These are phyloP conservation scores for Neopestalotiopsis clavispora DNA, from an alignment of 2,329 filamentous ascomycete species.

Conservation along the genomic window DNA sequence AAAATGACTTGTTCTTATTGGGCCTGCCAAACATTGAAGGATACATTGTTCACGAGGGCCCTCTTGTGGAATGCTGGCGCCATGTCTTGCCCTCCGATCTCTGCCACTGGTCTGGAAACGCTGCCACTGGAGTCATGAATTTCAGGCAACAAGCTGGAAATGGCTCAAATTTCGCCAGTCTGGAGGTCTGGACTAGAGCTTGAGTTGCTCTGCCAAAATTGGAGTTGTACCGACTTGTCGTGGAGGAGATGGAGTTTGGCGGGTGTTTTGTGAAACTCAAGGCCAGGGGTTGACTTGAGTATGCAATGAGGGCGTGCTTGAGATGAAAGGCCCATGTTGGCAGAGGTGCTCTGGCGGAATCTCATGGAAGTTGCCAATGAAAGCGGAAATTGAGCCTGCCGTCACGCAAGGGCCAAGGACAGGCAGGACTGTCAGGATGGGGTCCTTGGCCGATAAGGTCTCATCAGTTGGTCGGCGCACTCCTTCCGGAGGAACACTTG, in stretches of 20 bases:
- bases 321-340: neutral
- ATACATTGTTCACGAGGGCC: too few species aligned
- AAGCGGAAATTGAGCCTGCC: neutral
- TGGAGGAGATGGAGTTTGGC: neutral
- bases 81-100: too few species aligned
- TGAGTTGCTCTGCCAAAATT: neutral
- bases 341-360: neutral
- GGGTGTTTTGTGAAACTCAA: conserved; percentile 11
- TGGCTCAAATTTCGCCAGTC: neutral
- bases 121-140: neutral
- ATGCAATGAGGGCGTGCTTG: neutral
- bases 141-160: neutral
- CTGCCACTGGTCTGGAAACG: too few species aligned
- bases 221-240: conserved; percentile 12
- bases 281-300: neutral
- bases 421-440: neutral
- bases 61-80: too few species aligned
- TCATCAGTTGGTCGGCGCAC: neutral
- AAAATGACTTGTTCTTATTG: neutral
- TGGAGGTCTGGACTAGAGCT: conserved; percentile 4
- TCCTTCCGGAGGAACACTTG: neutral
- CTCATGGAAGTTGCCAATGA: neutral
- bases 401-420: neutral
- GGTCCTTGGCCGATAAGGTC: neutral
- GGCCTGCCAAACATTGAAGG: too few species aligned